Evolutionary conservation across 2,329 filamentous ascomycete species (phyloP).

Genomic region (Fusarium sp.): DNA sequence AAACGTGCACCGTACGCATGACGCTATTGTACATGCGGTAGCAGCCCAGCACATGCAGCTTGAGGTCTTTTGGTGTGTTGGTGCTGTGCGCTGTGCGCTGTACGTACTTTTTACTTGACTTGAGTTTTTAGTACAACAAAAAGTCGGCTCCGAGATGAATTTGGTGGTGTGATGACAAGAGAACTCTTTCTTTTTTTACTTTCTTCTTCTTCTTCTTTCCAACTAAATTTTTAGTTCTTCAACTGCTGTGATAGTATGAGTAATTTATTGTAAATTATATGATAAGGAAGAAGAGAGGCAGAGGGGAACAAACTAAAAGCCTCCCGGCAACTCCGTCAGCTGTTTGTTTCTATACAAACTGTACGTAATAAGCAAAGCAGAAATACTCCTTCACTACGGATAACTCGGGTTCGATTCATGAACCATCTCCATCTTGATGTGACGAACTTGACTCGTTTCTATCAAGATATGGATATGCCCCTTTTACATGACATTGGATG

Average conservation of each 20-base stretch:
- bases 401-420: slow-evolving; percentile 27
- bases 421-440: slow-evolving; percentile 2
- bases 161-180: slow-evolving; percentile 20
- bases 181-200: slow-evolving; percentile 8
- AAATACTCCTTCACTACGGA: slow-evolving; percentile 1
- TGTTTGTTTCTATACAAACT: neutral
- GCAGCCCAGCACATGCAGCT: slow-evolving; percentile 16
- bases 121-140: slow-evolving; percentile 4
- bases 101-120: slow-evolving; percentile 7
- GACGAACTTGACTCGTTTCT: slow-evolving; percentile 26
- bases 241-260: slow-evolving; percentile 20
- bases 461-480: neutral
- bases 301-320: neutral
- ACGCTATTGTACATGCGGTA: slow-evolving; percentile 42
- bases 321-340: slow-evolving; percentile 15
- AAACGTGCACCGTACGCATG: slow-evolving; percentile 38
- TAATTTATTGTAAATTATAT: neutral
- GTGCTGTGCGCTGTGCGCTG: slow-evolving; percentile 1
- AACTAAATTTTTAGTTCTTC: slow-evolving; percentile 1
- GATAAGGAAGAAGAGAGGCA: neutral
- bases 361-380: slow-evolving; percentile 35
- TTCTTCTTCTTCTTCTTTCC: neutral
- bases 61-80: neutral
- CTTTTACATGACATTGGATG: slow-evolving; percentile 21
- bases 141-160: slow-evolving; percentile 24